Conservation (phyloP, 352 stramenopile genomes). For the Phytophthora foliorum region DNA sequence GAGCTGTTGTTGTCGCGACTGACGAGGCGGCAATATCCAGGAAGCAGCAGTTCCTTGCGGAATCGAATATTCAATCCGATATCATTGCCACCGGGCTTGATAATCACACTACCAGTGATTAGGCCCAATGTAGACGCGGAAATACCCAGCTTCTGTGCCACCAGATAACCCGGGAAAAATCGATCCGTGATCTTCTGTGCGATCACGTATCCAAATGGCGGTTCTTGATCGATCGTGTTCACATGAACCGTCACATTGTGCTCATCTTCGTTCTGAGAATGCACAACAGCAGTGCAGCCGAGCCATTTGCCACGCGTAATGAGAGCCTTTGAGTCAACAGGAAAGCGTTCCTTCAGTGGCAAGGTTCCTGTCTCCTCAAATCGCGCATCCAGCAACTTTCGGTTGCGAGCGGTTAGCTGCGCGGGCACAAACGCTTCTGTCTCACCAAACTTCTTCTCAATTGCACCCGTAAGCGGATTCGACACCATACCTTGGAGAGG, state of each 20-base stretch:
- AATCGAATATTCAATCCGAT: conserved; percentile 88
- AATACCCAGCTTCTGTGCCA: conserved; percentile 94
- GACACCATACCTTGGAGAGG: conserved; percentile 94
- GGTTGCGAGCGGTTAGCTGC: conserved; percentile 95
- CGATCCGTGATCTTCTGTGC: conserved; percentile 93
- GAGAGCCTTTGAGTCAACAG: conserved; percentile 86
- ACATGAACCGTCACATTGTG: conserved; percentile 92
- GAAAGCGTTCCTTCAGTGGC: conserved; percentile 93
- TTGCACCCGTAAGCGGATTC: conserved; percentile 93
- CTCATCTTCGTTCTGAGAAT: conserved; percentile 61
- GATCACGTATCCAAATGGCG: conserved; percentile 97
- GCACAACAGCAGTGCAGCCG: conserved; percentile 89
- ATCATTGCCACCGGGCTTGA: conserved; percentile 95
- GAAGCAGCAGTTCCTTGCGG: conserved; percentile 89
- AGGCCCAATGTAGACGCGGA: conserved; percentile 93
- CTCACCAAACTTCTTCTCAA: conserved; percentile 97
- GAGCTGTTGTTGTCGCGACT: conserved; percentile 32
- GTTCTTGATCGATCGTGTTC: conserved; percentile 93
- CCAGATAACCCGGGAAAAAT: conserved; percentile 76
- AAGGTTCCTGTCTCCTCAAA: conserved; percentile 92
- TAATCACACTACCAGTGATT: conserved; percentile 94
- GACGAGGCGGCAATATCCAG: conserved; percentile 93
- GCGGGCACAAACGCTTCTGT: conserved; percentile 96
- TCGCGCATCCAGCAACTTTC: conserved; percentile 93
- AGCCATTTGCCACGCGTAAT: conserved; percentile 93